Evolutionary conservation across 345 rosid species (phyloP).

Genomic region (Linum trigynum): DNA sequence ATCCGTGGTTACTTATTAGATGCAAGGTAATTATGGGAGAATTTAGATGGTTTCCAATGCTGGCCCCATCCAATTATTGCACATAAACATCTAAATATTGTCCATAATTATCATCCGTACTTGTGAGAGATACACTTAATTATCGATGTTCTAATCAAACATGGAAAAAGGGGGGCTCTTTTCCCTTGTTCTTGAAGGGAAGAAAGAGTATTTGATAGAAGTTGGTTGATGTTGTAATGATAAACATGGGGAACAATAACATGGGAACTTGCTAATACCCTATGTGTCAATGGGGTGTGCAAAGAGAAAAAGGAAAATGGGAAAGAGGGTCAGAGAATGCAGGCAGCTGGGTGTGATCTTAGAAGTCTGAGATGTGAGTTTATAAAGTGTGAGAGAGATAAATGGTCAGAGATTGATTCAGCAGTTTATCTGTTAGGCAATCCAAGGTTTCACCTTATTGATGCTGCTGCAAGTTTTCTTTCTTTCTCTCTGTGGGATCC

Average conservation of each 20-base stretch:
- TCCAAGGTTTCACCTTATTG: not conserved
- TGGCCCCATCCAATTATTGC: no score
- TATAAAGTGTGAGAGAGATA: not conserved
- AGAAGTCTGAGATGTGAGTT: not conserved
- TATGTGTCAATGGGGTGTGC: not conserved
- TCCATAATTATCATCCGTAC: no score
- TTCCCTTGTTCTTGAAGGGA: not conserved
- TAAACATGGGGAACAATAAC: not conserved
- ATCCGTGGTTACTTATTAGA: no score
- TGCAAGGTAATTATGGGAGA: no score
- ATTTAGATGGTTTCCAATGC: no score
- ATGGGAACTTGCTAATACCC: not conserved
- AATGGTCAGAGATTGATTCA: not conserved
- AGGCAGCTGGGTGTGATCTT: not conserved
- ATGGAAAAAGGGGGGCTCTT: not conserved
- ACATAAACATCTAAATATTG: no score
- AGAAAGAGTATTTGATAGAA: not conserved
- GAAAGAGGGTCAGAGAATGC: not conserved
- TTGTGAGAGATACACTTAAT: no score
- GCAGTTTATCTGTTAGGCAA: conserved; percentile 1
- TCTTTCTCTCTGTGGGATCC: conserved; percentile 1
- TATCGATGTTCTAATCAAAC: not conserved
- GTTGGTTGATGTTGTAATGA: not conserved
- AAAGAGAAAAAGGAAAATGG: not conserved
- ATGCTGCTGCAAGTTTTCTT: not conserved